Base-by-base conservation (phyloP, 2,329 filamentous ascomycete species). In the Alternaria brassicae region DNA sequence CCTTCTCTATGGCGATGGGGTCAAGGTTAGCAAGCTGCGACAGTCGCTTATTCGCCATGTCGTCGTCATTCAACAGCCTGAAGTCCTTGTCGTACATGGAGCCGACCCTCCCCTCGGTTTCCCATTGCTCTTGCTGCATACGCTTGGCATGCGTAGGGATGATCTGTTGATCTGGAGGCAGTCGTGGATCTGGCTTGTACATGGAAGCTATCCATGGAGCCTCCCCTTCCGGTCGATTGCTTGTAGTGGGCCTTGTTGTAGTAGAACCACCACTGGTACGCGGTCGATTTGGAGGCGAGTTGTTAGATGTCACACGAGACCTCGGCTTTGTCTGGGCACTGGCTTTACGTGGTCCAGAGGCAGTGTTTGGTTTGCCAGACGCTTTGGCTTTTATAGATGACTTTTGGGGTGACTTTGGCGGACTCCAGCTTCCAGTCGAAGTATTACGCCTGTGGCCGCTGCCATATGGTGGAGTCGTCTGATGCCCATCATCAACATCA, bases 141-240 rank as follows among this genome's bases (percentile, higher is more conserved):
- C 92, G 86, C 71, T 90, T 92, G 12, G 95, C 95, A 63, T 98
- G 93, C 0, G 95, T 98, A 1, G 95, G 95, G 10, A 99, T 87
- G 53, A 99, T 88, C 75, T 99, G 95, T 77, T 99, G 91, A 62
- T 99, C 95, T 0, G 93, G 95, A 6, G 95, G 95, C 32, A 99
- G 83, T 61, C 93, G 89, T 28, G 95, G 95, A 74, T 99, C 95
- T 0, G 95, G 95, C 73, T 96, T 96, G 79, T 97, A 99, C 79
- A 96, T 92, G 21, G 91, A 91, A 44, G 95, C 87, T 79, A 98
- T 86, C 95, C 95, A 99, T 51, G 95, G 95, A 9, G 95, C 93
- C 53, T 98, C 94, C 19, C 95, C 95, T 81, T 98, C 95, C 0
- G 93, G 93, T 40, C 89, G 86, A 73, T 85, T 91, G 88, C 60